Evolutionary conservation across 257 asterid genomes (phyloP), one percentile per base, ranked within the genome.

Genomic region (Nicotiana benthamiana): DNA sequence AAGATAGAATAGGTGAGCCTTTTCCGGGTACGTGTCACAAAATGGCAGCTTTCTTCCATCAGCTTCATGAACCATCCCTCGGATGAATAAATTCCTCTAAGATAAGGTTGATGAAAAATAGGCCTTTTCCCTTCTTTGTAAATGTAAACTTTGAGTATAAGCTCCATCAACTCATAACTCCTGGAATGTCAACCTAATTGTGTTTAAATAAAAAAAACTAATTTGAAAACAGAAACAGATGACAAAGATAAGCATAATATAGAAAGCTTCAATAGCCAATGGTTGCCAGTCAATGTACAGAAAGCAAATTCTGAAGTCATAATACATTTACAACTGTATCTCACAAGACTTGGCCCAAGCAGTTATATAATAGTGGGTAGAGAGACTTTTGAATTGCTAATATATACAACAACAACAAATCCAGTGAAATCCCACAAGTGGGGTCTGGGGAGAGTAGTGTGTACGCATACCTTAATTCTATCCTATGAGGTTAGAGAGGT

Each of bases 141-240:
- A 57, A 93, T 84, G 84, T 92, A 93, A 43, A 95, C 90, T 87
- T 93, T 92, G 64, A 93, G 92, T 80, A 92, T 80, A 80, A 85
- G 87, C 81, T 93, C 98, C 98, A 95, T 93, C 97, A 93, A 90
- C 84, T 90, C 96, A 77, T 93, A 93, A 88, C 98, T 94, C 96
- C 98, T 94, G 91, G 48, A 72, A 77, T 79, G 78, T 79, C 54
- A 46, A 61, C 43, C 46, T 63, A 81, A 75, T 62, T 26, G 64
- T 76, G 46, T 30, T 72, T 76, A 60, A 48, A 63, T 46, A 12
- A 68, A 46, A 46, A 79, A 59, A 24, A 60, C n/a, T 27, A 15
- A 18, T 32, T 48, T 64, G 78, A 72, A 46, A 51, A 40, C 54
- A 43, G 43, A 79, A 24, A 79, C 9, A 59, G 22, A 79, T 36